phyloP scores from a whole-genome alignment of 2,329 filamentous ascomycete genomes.

The Ophiosphaerella korrae region DNA sequence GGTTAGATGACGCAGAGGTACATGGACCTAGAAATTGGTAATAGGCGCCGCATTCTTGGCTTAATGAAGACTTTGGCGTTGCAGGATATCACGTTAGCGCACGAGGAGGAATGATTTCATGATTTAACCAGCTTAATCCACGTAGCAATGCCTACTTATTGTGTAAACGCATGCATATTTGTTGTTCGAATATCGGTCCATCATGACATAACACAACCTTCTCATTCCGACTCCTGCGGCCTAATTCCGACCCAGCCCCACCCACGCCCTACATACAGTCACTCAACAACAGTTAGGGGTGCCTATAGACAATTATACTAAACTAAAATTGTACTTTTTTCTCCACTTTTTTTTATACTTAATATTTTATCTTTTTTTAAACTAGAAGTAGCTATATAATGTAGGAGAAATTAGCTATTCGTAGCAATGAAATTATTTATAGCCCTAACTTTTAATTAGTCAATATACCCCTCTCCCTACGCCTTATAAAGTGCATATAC shows the following conservation, averaged over 20 bases:
- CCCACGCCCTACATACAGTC: constrained; percentile 2
- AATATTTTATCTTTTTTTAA: no score
- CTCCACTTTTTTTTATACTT: no score
- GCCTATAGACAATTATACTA: no score
- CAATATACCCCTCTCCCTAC: neutral
- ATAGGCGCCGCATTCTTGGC: constrained; percentile 4
- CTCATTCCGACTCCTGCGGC: constrained; percentile 11
- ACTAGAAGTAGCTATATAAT: no score
- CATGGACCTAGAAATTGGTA: neutral
- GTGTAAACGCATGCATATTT: no score
- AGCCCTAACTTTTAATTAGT: no score
- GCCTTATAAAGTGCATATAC: constrained; percentile 3
- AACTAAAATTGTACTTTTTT: no score
- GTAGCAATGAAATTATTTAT: no score
- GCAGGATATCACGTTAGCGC: neutral
- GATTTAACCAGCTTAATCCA: constrained; percentile 21
- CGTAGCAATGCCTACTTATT: constrained; percentile 1
- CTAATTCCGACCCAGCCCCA: constrained; percentile 16
- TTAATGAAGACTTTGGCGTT: neutral
- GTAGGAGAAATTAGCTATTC: no score
- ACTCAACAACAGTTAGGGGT: no score
- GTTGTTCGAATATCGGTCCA: no score
- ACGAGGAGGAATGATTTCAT: constrained; percentile 29
- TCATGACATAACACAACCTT: neutral
- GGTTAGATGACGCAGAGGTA: constrained; percentile 62